A percentile compares a stretch with the other conserved stretches of the same genome.
These are phyloP conservation scores for Gigaspora rosea DNA, from an alignment of 192 early-diverging fungal genomes.

Conservation along the genomic window DNA sequence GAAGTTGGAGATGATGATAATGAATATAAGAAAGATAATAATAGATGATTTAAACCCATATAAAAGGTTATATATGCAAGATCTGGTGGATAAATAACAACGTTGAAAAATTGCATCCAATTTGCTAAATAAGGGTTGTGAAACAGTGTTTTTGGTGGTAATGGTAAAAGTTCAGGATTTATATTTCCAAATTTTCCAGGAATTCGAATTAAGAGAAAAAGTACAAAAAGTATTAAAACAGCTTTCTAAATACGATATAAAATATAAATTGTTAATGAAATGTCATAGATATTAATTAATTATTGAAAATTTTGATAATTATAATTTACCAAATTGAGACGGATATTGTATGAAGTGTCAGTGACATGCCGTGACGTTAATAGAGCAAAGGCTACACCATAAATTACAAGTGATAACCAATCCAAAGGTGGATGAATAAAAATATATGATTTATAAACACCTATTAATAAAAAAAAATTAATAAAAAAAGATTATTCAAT, in stretches of 20 bases:
- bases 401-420: neutral
- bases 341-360: neutral
- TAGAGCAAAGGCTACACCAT: neutral
- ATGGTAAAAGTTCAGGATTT: constrained; percentile 1
- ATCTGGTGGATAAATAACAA: constrained; percentile 1
- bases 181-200: constrained; percentile 11
- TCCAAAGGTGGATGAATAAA: constrained; percentile 5
- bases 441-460: neutral
- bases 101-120: neutral
- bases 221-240: neutral
- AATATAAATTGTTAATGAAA: neutral
- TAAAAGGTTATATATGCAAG: neutral
- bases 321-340: constrained; percentile 6
- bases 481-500: neutral
- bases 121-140: neutral
- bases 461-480: neutral
- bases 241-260: neutral
- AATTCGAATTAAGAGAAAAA: neutral
- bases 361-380: neutral
- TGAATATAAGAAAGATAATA: neutral
- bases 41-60: neutral
- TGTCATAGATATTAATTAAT: too few species aligned
- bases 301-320: too few species aligned
- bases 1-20: neutral
- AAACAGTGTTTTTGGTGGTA: neutral